phyloP scores from a whole-genome alignment of 2,329 filamentous ascomycete genomes.

The Colletotrichum liaoningense region DNA sequence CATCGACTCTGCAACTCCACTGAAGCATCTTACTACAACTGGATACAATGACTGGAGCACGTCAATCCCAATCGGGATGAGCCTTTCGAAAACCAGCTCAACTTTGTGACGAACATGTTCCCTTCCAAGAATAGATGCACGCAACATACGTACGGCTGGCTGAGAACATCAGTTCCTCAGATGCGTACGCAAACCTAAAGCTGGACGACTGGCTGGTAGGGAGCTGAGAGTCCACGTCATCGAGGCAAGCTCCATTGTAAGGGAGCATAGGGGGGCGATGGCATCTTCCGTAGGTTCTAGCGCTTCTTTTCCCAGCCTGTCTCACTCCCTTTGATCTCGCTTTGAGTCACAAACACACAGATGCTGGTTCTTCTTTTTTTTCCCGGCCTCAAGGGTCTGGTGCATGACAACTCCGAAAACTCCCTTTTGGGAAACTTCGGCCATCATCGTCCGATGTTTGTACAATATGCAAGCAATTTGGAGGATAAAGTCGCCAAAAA shows the following conservation, averaged over 20 bases:
- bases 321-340: too few relatives aligned
- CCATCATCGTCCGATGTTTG: conserved; percentile 15
- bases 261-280: not conserved
- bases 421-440: conserved; percentile 11
- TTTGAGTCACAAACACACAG: conserved; percentile 7
- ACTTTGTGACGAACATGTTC: conserved; percentile 23
- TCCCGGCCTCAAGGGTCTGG: not conserved
- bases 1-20: conserved; percentile 13
- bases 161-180: not conserved
- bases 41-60: not conserved
- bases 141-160: not conserved
- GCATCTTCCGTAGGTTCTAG: not conserved
- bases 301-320: not conserved
- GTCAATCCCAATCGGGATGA: not conserved
- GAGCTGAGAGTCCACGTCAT: conserved; percentile 17
- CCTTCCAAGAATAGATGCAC: conserved; percentile 21
- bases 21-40: not conserved
- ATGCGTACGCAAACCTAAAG: too few relatives aligned
- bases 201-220: not conserved
- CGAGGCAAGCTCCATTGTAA: not conserved
- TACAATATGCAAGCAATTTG: conserved; percentile 16
- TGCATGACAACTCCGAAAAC: not conserved
- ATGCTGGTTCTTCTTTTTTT: not conserved
- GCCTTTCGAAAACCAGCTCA: not conserved
- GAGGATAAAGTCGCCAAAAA: not conserved